Conservation (phyloP, 108 stramenopile genomes). For the Cyclotella choctawhatcheeana region DNA sequence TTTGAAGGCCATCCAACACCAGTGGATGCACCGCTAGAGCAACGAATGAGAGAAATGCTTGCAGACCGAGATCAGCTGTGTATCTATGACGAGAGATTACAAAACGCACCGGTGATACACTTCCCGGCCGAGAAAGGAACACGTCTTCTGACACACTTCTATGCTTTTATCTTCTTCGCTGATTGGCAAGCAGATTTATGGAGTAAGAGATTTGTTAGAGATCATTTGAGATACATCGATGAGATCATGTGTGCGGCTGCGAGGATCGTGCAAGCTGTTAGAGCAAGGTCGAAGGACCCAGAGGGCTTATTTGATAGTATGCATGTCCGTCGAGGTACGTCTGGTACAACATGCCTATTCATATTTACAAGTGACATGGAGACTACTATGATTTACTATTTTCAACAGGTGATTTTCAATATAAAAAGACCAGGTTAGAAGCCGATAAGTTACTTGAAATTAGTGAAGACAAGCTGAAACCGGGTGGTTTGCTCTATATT, state of each 20-base stretch:
- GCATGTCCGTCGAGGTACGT: slow-evolving; percentile 55
- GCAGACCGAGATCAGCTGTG: slow-evolving; percentile 49
- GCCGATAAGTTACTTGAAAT: no score
- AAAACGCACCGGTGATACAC: slow-evolving; percentile 63
- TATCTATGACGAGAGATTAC: slow-evolving; percentile 61
- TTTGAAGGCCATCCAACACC: slow-evolving; percentile 41
- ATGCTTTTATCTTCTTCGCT: slow-evolving; percentile 81
- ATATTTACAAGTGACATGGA: no score
- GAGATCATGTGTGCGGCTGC: slow-evolving; percentile 62
- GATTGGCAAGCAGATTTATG: slow-evolving; percentile 76
- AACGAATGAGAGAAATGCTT: slow-evolving; percentile 53
- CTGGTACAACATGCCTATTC: no score
- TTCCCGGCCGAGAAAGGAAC: slow-evolving; percentile 50
- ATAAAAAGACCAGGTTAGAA: no score
- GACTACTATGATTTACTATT: no score
- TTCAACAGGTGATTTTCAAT: no score
- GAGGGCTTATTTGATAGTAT: slow-evolving; percentile 63
- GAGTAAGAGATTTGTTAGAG: slow-evolving; percentile 79
- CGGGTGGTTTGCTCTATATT: slow-evolving; percentile 47
- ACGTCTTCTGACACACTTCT: slow-evolving; percentile 77
- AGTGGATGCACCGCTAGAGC: slow-evolving; percentile 41
- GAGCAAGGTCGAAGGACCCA: slow-evolving; percentile 33
- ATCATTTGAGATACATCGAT: slow-evolving; percentile 58
- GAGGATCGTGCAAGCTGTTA: slow-evolving; percentile 39
- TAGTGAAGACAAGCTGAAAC: no score